phyloP scores from a whole-genome alignment of 2,329 filamentous ascomycete genomes.

The Sclerotinia nivalis region DNA sequence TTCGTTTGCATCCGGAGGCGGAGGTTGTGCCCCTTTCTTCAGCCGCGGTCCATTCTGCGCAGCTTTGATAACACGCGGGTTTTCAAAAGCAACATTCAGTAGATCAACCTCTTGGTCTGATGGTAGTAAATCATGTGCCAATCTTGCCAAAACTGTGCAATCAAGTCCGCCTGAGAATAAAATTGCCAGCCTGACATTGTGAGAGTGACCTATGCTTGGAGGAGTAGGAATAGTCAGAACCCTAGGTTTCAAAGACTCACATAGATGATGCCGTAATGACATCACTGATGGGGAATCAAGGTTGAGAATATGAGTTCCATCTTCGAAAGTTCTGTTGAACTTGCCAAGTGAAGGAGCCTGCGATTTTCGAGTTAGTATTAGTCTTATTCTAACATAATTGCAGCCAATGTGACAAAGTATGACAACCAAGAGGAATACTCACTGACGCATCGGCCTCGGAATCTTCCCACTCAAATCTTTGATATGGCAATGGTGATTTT shows the following conservation, averaged over 20 bases:
- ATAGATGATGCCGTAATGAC: conserved; percentile 55
- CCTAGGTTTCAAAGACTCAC: conserved; percentile 62
- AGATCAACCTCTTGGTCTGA: conserved; percentile 72
- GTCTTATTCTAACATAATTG: not conserved
- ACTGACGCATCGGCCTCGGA: conserved; percentile 13
- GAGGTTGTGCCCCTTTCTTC: conserved; percentile 22
- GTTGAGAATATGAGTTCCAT: conserved; percentile 37
- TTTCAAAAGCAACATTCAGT: conserved; percentile 96
- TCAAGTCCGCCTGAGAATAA: conserved; percentile 95
- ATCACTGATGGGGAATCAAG: conserved; percentile 53
- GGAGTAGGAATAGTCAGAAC: conserved; percentile 65
- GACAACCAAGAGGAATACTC: not conserved
- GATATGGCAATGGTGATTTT: conserved; percentile 24
- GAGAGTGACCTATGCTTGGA: conserved; percentile 41
- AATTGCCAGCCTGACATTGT: conserved; percentile 65
- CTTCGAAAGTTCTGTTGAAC: conserved; percentile 45
- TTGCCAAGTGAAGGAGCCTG: conserved; percentile 31
- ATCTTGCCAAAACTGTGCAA: conserved; percentile 81
- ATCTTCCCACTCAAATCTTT: conserved; percentile 26
- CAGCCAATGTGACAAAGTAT: not conserved
- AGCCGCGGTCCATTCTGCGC: conserved; percentile 45
- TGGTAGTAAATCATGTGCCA: conserved; percentile 76
- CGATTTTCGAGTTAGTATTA: not conserved
- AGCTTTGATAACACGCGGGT: conserved; percentile 70
- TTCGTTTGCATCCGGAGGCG: not conserved